A percentile compares a stretch with the other conserved stretches of the same genome.
Conservation (phyloP, 83 land plant species). For the Isoetes engelmannii region DNA sequence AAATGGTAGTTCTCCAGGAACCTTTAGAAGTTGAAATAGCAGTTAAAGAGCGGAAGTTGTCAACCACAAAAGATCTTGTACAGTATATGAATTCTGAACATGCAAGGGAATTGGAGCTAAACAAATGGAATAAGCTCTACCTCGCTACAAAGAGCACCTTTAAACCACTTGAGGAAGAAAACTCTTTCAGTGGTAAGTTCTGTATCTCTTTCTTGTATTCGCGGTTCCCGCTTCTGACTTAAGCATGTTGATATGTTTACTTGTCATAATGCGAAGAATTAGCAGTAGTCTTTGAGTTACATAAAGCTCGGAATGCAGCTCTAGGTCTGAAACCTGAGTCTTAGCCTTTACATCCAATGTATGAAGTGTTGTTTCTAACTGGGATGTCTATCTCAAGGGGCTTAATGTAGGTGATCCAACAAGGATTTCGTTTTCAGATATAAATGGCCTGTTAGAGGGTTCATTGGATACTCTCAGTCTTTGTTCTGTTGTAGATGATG, state of each 20-base stretch:
- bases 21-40: slow-evolving; percentile 1
- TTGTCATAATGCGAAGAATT: background rate
- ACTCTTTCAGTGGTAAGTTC: slow-evolving; percentile 5
- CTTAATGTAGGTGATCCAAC: no score
- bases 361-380: no score
- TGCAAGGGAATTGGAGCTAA: background rate
- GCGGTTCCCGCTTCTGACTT: slow-evolving; percentile 1
- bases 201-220: background rate
- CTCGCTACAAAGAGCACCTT: slow-evolving; percentile 13
- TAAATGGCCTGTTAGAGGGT: no score
- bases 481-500: no score
- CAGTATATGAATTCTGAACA: slow-evolving; percentile 10
- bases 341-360: no score
- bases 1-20: background rate
- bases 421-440: no score
- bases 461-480: no score
- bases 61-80: slow-evolving; percentile 2
- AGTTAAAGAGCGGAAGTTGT: background rate
- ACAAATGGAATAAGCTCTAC: slow-evolving; percentile 5
- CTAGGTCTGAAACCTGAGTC: no score
- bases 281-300: slow-evolving; percentile 19
- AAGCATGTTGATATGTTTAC: no score
- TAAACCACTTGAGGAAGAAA: background rate
- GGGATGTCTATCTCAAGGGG: no score
- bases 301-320: slow-evolving; percentile 39